Evolutionary conservation across 2,329 filamentous ascomycete genomes (phyloP).

Genomic region (Fusarium sp.): DNA sequence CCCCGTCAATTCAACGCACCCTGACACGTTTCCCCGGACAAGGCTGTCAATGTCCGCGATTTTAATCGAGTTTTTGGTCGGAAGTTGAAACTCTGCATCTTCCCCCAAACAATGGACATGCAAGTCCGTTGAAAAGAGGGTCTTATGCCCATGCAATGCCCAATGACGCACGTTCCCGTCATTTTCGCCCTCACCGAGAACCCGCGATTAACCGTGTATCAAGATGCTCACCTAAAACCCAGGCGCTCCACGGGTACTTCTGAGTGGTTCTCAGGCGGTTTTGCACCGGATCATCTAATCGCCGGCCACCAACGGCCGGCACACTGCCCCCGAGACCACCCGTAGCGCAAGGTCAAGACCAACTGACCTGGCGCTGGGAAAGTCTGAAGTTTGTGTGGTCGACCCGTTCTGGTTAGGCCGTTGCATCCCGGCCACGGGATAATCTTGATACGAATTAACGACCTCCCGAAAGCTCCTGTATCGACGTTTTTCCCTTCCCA

Average conservation of each 20-base stretch:
- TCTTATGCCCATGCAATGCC: slow-evolving; percentile 13
- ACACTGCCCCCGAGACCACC: slow-evolving; percentile 48
- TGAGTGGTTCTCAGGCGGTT: slow-evolving; percentile 24
- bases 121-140: slow-evolving; percentile 36
- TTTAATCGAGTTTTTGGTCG: slow-evolving; percentile 26
- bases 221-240: slow-evolving; percentile 25
- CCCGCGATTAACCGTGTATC: slow-evolving; percentile 48
- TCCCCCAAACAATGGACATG: slow-evolving; percentile 33
- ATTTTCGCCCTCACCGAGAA: slow-evolving; percentile 43
- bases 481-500: slow-evolving; percentile 47
- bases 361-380: slow-evolving; percentile 19
- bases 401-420: slow-evolving; percentile 46
- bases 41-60: slow-evolving; percentile 39
- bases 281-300: slow-evolving; percentile 43
- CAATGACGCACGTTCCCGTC: slow-evolving; percentile 43
- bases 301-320: slow-evolving; percentile 41
- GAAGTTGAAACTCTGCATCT: slow-evolving; percentile 9
- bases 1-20: background rate
- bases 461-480: slow-evolving; percentile 48
- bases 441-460: slow-evolving; percentile 48
- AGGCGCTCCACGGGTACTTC: slow-evolving; percentile 12
- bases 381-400: slow-evolving; percentile 30
- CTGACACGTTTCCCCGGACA: slow-evolving; percentile 17
- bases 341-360: slow-evolving; percentile 44
- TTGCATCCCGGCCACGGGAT: slow-evolving; percentile 48